A percentile compares a stretch with the other conserved stretches of the same genome.
Evolutionary conservation across 495 filamentous ascomycete species (phyloP).

Genomic region (Lepraria neglecta): DNA sequence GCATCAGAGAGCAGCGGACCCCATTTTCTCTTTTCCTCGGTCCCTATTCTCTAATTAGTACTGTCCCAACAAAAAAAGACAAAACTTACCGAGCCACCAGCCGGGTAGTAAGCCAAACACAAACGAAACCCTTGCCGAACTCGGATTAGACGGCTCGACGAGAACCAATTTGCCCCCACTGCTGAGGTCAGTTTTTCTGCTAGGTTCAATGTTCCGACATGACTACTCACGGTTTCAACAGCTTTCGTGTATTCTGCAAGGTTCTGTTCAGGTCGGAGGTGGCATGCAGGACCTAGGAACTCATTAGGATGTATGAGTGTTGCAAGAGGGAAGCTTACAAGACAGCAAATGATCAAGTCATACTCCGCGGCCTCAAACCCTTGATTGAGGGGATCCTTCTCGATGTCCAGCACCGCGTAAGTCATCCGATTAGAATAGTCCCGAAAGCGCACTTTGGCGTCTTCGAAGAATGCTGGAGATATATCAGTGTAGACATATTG

Average conservation of each 20-base stretch:
- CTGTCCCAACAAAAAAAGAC: no score
- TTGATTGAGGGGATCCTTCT: slow-evolving; percentile 16
- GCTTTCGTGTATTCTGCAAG: slow-evolving; percentile 16
- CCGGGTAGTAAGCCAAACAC: no score
- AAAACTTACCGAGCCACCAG: no score
- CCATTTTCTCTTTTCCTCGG: no score
- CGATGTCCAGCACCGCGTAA: slow-evolving; percentile 5
- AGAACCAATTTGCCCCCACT: background rate
- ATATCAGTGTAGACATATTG: slow-evolving; percentile 48
- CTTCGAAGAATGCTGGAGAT: slow-evolving; percentile 43
- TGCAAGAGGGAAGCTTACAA: no score
- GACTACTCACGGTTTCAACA: slow-evolving; percentile 19
- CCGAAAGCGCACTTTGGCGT: slow-evolving; percentile 28
- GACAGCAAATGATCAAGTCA: slow-evolving; percentile 8
- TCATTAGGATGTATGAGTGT: slow-evolving; percentile 14
- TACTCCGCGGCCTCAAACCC: slow-evolving; percentile 21
- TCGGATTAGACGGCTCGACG: no score
- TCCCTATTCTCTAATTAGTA: no score
- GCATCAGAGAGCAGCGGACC: no score
- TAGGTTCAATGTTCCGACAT: background rate
- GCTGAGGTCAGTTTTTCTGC: background rate
- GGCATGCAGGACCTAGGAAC: slow-evolving; percentile 17
- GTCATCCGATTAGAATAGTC: slow-evolving; percentile 24
- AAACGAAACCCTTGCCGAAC: no score
- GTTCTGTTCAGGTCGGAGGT: slow-evolving; percentile 30